Evolutionary conservation across 108 stramenopile species (phyloP).

Genomic region (Mediolabrus comicus): DNA sequence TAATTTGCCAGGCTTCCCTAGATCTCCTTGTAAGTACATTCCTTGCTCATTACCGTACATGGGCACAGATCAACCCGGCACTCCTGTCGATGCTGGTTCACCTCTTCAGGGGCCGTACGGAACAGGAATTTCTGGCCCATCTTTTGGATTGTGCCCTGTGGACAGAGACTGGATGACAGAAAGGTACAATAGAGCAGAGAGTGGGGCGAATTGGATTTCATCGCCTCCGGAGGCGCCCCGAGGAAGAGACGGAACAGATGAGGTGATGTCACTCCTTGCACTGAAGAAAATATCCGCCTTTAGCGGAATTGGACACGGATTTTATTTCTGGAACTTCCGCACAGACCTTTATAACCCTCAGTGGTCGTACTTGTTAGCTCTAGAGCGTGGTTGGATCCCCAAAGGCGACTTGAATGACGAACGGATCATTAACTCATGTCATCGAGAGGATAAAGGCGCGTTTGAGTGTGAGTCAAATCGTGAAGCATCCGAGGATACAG

Average conservation of each 20-base stretch:
- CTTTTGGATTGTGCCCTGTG: conserved; percentile 76
- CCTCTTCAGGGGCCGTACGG: conserved; percentile 87
- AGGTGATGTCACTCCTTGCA: conserved; percentile 76
- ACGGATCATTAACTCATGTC: conserved; percentile 60
- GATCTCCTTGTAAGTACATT: conserved; percentile 79
- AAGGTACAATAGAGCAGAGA: conserved; percentile 52
- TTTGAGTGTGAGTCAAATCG: conserved; percentile 64
- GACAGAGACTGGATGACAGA: conserved; percentile 82
- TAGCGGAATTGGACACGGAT: conserved; percentile 80
- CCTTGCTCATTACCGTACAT: conserved; percentile 87
- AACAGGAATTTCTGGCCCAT: conserved; percentile 81
- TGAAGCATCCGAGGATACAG: conserved; percentile 41
- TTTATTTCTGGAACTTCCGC: conserved; percentile 93
- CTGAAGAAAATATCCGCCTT: conserved; percentile 85
- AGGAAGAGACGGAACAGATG: conserved; percentile 71
- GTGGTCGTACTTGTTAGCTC: conserved; percentile 82
- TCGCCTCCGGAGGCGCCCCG: conserved; percentile 69
- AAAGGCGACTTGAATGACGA: conserved; percentile 64
- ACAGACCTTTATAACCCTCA: conserved; percentile 85
- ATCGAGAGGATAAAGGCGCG: conserved; percentile 51
- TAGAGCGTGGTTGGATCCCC: conserved; percentile 82
- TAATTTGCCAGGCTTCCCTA: conserved; percentile 78
- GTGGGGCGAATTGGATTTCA: conserved; percentile 65
- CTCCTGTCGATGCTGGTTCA: conserved; percentile 75
- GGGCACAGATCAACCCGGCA: conserved; percentile 85